Evolutionary conservation across 169 alveolate genomes (phyloP).

Genomic region (Cystoisospora suis): DNA sequence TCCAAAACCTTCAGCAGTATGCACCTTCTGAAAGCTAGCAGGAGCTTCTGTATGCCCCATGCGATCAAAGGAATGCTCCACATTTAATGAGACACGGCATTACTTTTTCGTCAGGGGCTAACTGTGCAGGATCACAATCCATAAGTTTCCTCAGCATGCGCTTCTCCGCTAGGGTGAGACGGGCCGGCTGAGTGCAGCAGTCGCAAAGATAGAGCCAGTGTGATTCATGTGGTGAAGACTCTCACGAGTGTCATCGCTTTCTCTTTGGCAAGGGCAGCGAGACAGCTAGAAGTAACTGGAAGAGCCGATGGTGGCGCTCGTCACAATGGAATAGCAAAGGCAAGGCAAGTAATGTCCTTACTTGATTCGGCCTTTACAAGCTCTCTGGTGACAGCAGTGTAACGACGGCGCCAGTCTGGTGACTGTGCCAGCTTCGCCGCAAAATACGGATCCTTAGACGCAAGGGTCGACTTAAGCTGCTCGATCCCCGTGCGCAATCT

Average conservation of each 20-base stretch:
- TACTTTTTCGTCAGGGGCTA: not conserved
- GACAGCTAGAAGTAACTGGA: not conserved
- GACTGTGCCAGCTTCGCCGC: not conserved
- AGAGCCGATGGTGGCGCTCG: not conserved
- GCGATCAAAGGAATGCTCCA: not conserved
- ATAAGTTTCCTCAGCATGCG: not conserved
- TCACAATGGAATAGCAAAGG: not conserved
- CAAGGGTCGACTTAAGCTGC: not conserved
- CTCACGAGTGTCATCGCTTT: conserved; percentile 1
- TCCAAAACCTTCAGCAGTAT: not conserved
- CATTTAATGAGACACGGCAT: not conserved
- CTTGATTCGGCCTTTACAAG: not conserved
- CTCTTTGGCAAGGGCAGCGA: conserved; percentile 31
- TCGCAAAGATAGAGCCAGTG: not conserved
- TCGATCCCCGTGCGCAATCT: not conserved
- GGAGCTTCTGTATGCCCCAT: not conserved
- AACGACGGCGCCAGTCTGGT: not conserved
- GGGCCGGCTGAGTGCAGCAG: not conserved
- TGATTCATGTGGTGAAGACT: not conserved
- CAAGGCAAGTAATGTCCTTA: not conserved
- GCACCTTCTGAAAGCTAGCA: conserved; percentile 26
- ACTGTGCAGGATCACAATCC: not conserved
- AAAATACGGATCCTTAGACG: not conserved
- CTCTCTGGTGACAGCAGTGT: not conserved
- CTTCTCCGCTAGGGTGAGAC: conserved; percentile 9